phyloP scores from a whole-genome alignment of 176 grass and related monocot genomes.

The Thinopyrum elongatum region DNA sequence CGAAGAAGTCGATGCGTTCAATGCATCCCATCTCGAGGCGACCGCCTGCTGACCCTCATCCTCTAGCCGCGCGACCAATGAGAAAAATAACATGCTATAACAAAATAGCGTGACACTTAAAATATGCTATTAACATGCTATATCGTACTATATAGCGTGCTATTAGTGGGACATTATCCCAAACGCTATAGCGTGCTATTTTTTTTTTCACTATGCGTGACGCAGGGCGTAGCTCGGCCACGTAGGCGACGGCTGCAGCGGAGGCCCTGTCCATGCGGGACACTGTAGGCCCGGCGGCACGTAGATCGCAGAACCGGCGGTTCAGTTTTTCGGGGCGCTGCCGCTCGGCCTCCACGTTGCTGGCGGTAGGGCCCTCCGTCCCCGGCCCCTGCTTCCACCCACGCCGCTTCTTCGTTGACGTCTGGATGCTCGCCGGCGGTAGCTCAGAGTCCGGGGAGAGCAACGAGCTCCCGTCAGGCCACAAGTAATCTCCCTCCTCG shows the following conservation, averaged over 20 bases:
- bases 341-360: not conserved
- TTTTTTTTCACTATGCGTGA: too few relatives aligned
- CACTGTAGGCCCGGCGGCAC: not conserved
- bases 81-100: too few relatives aligned
- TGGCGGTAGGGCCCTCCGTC: not conserved
- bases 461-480: not conserved
- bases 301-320: not conserved
- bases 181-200: too few relatives aligned
- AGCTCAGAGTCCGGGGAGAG: not conserved
- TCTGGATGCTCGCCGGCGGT: not conserved
- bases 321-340: not conserved
- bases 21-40: not conserved
- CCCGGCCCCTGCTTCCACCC: not conserved
- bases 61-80: slow-evolving; percentile 2
- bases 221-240: not conserved
- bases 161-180: too few relatives aligned
- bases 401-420: not conserved
- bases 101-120: too few relatives aligned
- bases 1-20: not conserved
- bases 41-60: not conserved
- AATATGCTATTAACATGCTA: too few relatives aligned
- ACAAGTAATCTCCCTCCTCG: not conserved
- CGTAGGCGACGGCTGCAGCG: not conserved
- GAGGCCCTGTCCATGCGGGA: not conserved
- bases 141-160: too few relatives aligned